These are phyloP conservation scores for Colletotrichum sp. DNA, from an alignment of 2,329 filamentous ascomycete genomes.

Conservation along the genomic window DNA sequence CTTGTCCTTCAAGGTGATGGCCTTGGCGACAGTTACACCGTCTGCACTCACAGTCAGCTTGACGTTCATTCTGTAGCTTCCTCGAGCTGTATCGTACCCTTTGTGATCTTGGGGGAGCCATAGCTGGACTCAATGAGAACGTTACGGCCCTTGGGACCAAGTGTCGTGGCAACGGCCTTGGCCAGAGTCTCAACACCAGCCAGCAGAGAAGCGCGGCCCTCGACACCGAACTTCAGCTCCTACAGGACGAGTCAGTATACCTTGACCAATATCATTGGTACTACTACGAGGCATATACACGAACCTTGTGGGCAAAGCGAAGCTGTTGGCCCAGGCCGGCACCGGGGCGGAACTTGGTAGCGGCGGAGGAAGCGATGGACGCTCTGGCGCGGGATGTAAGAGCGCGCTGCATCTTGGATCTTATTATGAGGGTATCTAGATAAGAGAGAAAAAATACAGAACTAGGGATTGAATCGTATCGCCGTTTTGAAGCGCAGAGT, in stretches of 20 bases:
- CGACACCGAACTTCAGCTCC: constrained; percentile 98
- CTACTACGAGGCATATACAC: constrained; percentile 15
- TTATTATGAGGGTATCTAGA: constrained; percentile 31
- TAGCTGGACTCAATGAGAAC: constrained; percentile 98
- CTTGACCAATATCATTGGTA: constrained; percentile 19
- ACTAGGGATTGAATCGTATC: constrained; percentile 32
- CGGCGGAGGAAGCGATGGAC: constrained; percentile 76
- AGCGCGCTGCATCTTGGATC: constrained; percentile 87
- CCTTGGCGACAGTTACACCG: constrained; percentile 88
- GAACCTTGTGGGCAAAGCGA: constrained; percentile 96
- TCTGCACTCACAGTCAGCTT: constrained; percentile 54
- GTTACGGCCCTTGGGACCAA: constrained; percentile 98
- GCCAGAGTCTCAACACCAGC: constrained; percentile 96
- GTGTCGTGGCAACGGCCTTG: constrained; percentile 92
- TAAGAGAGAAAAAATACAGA: constrained; percentile 31
- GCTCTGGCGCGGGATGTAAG: constrained; percentile 81
- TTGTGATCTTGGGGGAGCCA: constrained; percentile 99
- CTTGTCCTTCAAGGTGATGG: constrained; percentile 94
- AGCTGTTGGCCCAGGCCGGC: constrained; percentile 81
- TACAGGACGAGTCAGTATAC: constrained; percentile 45
- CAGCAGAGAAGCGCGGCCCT: constrained; percentile 86
- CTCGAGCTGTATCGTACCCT: constrained; percentile 65
- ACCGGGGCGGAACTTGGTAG: constrained; percentile 67
- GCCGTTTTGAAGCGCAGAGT: constrained; percentile 28
- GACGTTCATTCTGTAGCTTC: background rate